Evolutionary conservation across 257 asterid species (phyloP), one percentile per base, ranked within the genome.

Genomic region (Euphrasia confusa): DNA sequence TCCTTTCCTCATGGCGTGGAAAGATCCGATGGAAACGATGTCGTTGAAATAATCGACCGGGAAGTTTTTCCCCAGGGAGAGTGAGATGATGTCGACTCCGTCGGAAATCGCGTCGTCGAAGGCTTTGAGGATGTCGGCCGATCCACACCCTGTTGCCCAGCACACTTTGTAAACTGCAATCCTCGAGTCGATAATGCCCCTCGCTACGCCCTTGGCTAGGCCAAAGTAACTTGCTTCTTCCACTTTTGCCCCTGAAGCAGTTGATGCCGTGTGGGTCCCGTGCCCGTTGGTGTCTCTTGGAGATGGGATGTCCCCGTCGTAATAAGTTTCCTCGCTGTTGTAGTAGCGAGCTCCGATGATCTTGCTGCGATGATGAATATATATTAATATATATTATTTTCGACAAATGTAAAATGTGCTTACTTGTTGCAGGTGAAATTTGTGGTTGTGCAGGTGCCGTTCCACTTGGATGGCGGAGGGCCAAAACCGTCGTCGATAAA

Each of bases 401-500:
- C 4, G 5, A 35, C 2, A 10, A 10, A 42, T 42, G 14, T 2
- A 42, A 42, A 42, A 12, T 45, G 11, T 67, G 60, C 65, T 54
- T 76, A 80, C 88, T 84, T 84, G 72, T 82, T 84, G 81, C 93
- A 84, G 39, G 93, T 84, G 80, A 84, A 82, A 48, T 84, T 84
- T 6, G 56, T 3, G 57, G 53, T 64, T 13, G 73, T 48, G 78
- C 93, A 84, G 11, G 71, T 54, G 3, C 89, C 89, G 64, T 80
- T 82, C 87, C 89, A 82, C 60, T 72, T 80, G 18, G 86, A 9
- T 1, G 93, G 87, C n/a, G 85, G 83, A 68, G 85, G 68, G 54
- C 78, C 58, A 12, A 74, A 72, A 35, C 73, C 77, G 0, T 68
- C 26, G 77, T 82, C 89, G 4, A 69, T 76, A 71, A 84, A 84